phyloP scores from a whole-genome alignment of 2,329 filamentous ascomycete species.

The Polytolypa hystricis region DNA sequence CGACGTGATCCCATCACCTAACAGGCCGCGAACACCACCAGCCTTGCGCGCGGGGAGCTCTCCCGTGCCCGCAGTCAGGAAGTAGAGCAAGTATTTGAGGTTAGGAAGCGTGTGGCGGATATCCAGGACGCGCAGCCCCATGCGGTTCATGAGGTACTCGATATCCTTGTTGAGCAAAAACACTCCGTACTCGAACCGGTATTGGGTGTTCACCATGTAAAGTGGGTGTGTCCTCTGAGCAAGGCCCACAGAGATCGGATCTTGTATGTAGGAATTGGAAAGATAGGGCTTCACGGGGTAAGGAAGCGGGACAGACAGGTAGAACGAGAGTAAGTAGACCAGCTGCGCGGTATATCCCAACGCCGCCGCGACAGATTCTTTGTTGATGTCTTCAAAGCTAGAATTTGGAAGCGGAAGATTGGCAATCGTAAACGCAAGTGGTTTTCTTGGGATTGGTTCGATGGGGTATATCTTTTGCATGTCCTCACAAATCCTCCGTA shows the following conservation, averaged over 20 bases:
- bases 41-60: slow-evolving; percentile 47
- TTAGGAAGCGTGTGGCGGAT: slow-evolving; percentile 89
- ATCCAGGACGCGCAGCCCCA: slow-evolving; percentile 72
- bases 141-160: slow-evolving; percentile 54
- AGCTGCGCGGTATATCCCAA: slow-evolving; percentile 71
- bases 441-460: slow-evolving; percentile 49
- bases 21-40: slow-evolving; percentile 41
- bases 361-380: slow-evolving; percentile 64
- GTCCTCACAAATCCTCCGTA: slow-evolving; percentile 78
- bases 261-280: slow-evolving; percentile 64
- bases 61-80: slow-evolving; percentile 68
- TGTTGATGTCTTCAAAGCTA: slow-evolving; percentile 54
- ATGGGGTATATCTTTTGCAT: slow-evolving; percentile 72
- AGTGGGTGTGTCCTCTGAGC: slow-evolving; percentile 67
- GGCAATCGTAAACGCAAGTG: slow-evolving; percentile 76
- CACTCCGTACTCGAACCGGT: slow-evolving; percentile 90
- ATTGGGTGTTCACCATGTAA: slow-evolving; percentile 63
- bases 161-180: slow-evolving; percentile 97
- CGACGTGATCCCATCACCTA: slow-evolving; percentile 25
- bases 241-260: slow-evolving; percentile 51
- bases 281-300: slow-evolving; percentile 66
- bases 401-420: slow-evolving; percentile 70
- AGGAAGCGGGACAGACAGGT: slow-evolving; percentile 65
- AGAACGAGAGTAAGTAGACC: slow-evolving; percentile 65
- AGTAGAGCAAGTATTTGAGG: slow-evolving; percentile 81